phyloP scores from a whole-genome alignment of 192 early-diverging fungal species.

The Neocallimastix lanati region DNA sequence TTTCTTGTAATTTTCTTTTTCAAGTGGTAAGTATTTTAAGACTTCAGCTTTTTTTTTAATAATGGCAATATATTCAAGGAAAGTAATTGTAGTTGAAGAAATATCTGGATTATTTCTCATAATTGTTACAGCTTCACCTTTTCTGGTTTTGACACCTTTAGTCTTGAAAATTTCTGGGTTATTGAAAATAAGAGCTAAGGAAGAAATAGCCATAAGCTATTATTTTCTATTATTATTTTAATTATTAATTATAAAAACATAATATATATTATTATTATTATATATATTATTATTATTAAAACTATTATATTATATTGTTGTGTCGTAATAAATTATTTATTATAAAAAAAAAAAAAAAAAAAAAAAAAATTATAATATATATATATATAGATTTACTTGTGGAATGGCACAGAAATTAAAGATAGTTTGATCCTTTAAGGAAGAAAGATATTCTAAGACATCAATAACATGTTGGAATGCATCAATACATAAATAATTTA shows the following conservation, averaged over 20 bases:
- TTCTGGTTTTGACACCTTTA: constrained; percentile 73
- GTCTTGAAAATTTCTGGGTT: constrained; percentile 58
- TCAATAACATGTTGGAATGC: constrained; percentile 68
- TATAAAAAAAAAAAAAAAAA: not conserved
- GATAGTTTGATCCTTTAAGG: constrained; percentile 56
- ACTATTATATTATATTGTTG: too few relatives aligned
- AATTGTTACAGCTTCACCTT: not conserved
- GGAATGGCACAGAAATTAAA: constrained; percentile 96
- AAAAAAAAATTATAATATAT: too few relatives aligned
- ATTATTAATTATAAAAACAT: not conserved
- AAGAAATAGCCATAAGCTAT: constrained; percentile 82
- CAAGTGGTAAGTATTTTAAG: not conserved
- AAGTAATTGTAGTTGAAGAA: not conserved
- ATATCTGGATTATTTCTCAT: not conserved
- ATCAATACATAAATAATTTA: constrained; percentile 78
- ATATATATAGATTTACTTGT: too few relatives aligned
- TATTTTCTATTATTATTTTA: too few relatives aligned
- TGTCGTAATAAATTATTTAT: too few relatives aligned
- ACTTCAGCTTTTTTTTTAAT: not conserved
- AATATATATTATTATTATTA: not conserved
- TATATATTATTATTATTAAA: not conserved
- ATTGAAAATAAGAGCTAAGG: constrained; percentile 69
- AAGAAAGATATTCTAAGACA: constrained; percentile 66
- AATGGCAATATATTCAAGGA: not conserved
- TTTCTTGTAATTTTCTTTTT: not conserved